A percentile compares a stretch with the other conserved stretches of the same genome.
phyloP scores from a whole-genome alignment of 768 basidiomycete species.

The Boletus patriciae region DNA sequence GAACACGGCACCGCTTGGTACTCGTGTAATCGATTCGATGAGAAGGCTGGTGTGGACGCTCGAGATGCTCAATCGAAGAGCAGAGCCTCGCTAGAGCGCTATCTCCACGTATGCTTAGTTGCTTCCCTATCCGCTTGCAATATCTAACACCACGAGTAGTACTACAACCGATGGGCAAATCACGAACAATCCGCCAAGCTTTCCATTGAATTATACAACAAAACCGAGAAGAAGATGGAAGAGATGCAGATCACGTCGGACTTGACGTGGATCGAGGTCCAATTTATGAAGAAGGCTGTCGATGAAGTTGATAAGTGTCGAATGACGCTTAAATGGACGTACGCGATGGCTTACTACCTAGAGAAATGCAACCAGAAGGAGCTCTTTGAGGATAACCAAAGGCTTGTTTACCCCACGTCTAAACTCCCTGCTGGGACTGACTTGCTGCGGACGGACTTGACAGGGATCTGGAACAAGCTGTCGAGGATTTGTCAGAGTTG shows the following conservation, averaged over 20 bases:
- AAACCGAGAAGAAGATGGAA: conserved; percentile 99
- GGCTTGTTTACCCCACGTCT: conserved; percentile 42
- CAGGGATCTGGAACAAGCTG: conserved; percentile 91
- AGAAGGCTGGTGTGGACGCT: conserved; percentile 83
- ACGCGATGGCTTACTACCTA: conserved; percentile 98
- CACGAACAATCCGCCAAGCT: conserved; percentile 99
- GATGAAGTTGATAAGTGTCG: conserved; percentile 89
- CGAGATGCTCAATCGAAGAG: conserved; percentile 90
- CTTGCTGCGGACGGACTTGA: not conserved
- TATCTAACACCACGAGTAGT: conserved; percentile 48
- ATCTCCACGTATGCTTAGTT: conserved; percentile 76
- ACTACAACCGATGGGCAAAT: conserved; percentile 99
- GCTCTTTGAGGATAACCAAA: conserved; percentile 96
- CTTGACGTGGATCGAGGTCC: conserved; percentile 97
- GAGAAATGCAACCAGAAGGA: conserved; percentile 90
- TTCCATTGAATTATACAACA: conserved; percentile 85
- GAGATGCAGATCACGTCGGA: conserved; percentile 94
- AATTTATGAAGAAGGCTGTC: conserved; percentile 98
- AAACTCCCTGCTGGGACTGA: not conserved
- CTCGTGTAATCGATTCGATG: conserved; percentile 96
- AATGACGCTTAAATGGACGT: conserved; percentile 98
- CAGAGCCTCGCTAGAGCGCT: conserved; percentile 89
- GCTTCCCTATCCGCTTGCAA: not conserved
- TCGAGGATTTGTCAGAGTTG: conserved; percentile 91
- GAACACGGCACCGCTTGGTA: conserved; percentile 99